Conservation (phyloP, 2,329 filamentous ascomycete genomes). For the Pseudogymnoascus sp. region DNA sequence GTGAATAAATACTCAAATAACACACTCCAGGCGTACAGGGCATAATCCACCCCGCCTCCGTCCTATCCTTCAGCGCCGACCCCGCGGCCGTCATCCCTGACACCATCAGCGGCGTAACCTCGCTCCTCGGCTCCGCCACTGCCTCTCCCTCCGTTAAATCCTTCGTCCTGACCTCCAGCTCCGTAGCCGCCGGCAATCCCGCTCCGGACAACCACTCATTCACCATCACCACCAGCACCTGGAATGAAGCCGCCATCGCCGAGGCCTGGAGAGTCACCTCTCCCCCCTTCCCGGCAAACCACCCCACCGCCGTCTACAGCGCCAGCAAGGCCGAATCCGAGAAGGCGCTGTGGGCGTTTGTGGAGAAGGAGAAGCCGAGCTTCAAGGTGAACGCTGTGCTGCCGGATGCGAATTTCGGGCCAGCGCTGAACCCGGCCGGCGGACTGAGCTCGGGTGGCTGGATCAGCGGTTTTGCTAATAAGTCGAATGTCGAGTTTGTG, state of each 20-base stretch:
- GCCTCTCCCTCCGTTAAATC: constrained; percentile 29
- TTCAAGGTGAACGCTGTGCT: constrained; percentile 25
- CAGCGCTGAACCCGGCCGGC: constrained; percentile 9
- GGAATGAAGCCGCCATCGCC: constrained; percentile 30
- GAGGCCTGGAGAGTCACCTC: constrained; percentile 28
- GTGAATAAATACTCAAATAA: not conserved
- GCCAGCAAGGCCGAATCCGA: constrained; percentile 35
- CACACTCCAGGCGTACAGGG: constrained; percentile 21
- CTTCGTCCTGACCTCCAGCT: constrained; percentile 35
- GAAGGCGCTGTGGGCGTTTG: constrained; percentile 33
- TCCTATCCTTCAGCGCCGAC: constrained; percentile 24
- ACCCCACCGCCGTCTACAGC: constrained; percentile 26
- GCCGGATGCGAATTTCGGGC: constrained; percentile 16
- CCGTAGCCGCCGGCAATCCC: constrained; percentile 19
- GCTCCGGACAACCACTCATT: constrained; percentile 16
- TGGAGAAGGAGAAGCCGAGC: constrained; percentile 26
- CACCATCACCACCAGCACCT: constrained; percentile 25
- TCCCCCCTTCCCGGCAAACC: constrained; percentile 26
- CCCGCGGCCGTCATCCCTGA: constrained; percentile 19
- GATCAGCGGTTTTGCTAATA: not conserved
- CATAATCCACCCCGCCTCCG: constrained; percentile 27
- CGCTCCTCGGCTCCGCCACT: not conserved
- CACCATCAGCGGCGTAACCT: not conserved
- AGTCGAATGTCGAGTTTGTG: constrained; percentile 9
- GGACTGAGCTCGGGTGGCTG: constrained; percentile 19